These are phyloP conservation scores for Panicum virgatum DNA, from an alignment of 202 grass and related monocot species.

Conservation along the genomic window DNA sequence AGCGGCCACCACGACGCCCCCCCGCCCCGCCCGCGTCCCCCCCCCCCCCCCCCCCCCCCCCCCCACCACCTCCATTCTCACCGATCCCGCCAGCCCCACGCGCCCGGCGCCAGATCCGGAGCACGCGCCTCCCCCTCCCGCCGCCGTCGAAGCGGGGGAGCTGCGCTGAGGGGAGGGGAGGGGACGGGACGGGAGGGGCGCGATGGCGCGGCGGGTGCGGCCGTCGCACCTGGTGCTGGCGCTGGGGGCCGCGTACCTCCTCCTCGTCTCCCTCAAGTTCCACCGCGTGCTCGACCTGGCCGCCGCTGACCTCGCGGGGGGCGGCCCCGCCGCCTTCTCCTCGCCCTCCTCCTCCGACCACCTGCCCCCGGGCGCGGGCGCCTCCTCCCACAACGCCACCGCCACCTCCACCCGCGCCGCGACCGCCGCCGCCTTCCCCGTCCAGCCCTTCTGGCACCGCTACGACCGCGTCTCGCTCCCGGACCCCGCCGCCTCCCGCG, in stretches of 20 bases:
- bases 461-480: constrained; percentile 50
- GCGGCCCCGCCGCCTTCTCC: constrained; percentile 45
- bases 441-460: constrained; percentile 67
- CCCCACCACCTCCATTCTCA: neutral
- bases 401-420: neutral
- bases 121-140: neutral
- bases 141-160: neutral
- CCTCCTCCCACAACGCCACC: neutral
- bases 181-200: neutral
- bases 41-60: neutral
- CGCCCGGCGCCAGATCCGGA: neutral
- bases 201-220: constrained; percentile 65
- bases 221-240: constrained; percentile 74
- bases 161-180: neutral
- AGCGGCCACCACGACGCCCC: too few relatives aligned
- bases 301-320: constrained; percentile 43
- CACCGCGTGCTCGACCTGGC: constrained; percentile 81
- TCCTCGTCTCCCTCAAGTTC: constrained; percentile 89
- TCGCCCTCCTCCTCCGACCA: constrained; percentile 49
- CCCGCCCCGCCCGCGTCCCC: neutral
- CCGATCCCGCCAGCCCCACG: neutral
- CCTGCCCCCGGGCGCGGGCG: neutral
- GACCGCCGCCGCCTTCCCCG: neutral
- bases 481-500: constrained; percentile 36
- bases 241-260: constrained; percentile 61